Percentiles rank a stretch among this genome's conserved stretches.
Conservation (phyloP, 2,329 filamentous ascomycete genomes). For the Didymella lethalis region DNA sequence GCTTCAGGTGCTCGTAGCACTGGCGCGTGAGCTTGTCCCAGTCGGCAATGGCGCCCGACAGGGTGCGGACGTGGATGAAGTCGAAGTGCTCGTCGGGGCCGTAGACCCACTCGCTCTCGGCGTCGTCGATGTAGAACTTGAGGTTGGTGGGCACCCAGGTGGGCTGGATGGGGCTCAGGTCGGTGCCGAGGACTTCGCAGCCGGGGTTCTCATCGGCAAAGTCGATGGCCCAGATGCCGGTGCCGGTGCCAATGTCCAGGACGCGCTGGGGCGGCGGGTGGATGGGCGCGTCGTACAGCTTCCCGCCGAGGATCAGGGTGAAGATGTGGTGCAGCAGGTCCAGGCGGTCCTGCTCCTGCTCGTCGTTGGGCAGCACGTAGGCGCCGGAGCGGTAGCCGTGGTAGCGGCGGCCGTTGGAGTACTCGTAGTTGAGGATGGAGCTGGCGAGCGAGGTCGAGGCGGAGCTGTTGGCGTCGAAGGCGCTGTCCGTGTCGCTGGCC, state of each 20-base stretch:
- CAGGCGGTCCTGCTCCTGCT: constrained; percentile 50
- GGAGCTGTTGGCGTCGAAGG: constrained; percentile 38
- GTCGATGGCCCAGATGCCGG: constrained; percentile 53
- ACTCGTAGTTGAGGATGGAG: constrained; percentile 50
- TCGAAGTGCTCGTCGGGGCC: constrained; percentile 45
- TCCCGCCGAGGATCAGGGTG: constrained; percentile 46
- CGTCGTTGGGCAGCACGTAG: constrained; percentile 51
- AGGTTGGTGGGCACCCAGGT: constrained; percentile 52
- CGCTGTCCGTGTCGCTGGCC: constrained; percentile 40
- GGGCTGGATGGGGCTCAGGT: constrained; percentile 51
- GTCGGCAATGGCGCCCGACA: constrained; percentile 44
- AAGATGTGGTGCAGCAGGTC: constrained; percentile 52
- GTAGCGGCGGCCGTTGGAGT: constrained; percentile 51
- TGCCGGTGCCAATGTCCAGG: constrained; percentile 53
- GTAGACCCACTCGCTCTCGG: constrained; percentile 52
- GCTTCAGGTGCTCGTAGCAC: constrained; percentile 37
- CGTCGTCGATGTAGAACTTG: constrained; percentile 54
- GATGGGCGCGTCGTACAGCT: constrained; percentile 48
- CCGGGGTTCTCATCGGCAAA: constrained; percentile 49
- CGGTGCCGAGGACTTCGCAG: constrained; percentile 48
- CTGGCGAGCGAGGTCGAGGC: constrained; percentile 48
- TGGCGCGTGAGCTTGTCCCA: constrained; percentile 43
- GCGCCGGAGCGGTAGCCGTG: constrained; percentile 48
- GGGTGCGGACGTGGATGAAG: constrained; percentile 45
- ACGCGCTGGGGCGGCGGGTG: constrained; percentile 31